Evolutionary conservation across 2,329 filamentous ascomycete genomes (phyloP).

Genomic region (Colletotrichum eremochloae): DNA sequence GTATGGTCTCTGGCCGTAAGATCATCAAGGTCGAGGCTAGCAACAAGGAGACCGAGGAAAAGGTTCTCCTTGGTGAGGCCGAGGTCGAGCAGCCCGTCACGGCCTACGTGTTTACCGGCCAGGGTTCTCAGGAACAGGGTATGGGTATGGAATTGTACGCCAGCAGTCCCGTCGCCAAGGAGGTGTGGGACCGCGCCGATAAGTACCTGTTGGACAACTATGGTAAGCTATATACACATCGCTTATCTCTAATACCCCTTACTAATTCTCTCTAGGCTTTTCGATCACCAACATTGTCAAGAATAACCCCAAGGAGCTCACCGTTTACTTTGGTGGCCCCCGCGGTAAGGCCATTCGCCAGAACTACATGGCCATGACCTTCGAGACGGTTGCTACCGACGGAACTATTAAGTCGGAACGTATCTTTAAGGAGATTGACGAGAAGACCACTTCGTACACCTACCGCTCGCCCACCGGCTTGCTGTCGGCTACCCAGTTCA

Average conservation of each 20-base stretch:
- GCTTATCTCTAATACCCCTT: not conserved
- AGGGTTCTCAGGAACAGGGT: conserved; percentile 98
- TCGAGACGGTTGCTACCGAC: conserved; percentile 95
- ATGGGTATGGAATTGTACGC: conserved; percentile 99
- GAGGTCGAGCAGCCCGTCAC: conserved; percentile 98
- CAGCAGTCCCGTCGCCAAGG: conserved; percentile 92
- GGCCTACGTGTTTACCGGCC: conserved; percentile 97
- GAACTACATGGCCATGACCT: conserved; percentile 99
- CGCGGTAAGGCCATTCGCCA: conserved; percentile 97
- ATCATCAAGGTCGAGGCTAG: conserved; percentile 98
- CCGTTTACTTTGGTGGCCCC: conserved; percentile 96
- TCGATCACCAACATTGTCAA: conserved; percentile 99
- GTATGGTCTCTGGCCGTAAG: conserved; percentile 98
- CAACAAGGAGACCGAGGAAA: conserved; percentile 96
- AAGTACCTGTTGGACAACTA: conserved; percentile 99
- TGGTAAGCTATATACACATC: conserved; percentile 67
- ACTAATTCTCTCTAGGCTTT: conserved; percentile 71
- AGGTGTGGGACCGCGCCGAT: conserved; percentile 98
- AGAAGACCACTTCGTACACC: conserved; percentile 94
- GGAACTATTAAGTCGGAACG: conserved; percentile 97
- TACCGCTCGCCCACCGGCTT: conserved; percentile 96
- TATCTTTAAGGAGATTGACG: conserved; percentile 98
- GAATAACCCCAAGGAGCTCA: conserved; percentile 99
- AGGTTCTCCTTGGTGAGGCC: conserved; percentile 93
- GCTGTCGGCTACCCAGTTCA: conserved; percentile 97